These are phyloP conservation scores for Voacanga thouarsii DNA, from an alignment of 257 asterid species.

Conservation along the genomic window DNA sequence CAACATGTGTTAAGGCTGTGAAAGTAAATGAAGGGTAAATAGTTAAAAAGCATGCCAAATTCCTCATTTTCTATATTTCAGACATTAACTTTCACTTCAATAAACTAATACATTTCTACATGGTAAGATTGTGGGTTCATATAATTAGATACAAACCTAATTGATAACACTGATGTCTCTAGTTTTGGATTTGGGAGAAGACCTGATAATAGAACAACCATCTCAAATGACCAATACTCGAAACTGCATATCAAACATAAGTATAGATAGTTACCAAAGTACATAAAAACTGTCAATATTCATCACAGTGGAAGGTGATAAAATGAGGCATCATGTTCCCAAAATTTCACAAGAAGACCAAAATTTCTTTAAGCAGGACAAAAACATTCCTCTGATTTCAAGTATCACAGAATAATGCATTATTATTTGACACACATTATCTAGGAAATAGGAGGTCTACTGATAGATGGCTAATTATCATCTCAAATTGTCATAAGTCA, in stretches of 20 bases:
- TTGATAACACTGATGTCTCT: conserved; percentile 68
- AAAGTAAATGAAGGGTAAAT: conserved; percentile 6
- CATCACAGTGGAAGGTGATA: neutral
- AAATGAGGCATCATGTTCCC: neutral
- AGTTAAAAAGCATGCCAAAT: neutral
- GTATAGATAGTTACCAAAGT: conserved; percentile 1
- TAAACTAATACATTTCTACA: neutral
- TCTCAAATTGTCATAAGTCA: too few relatives aligned
- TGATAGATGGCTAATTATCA: too few relatives aligned
- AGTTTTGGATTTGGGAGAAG: conserved; percentile 68
- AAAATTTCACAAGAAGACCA: neutral
- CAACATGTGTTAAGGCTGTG: conserved; percentile 71
- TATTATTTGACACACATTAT: too few relatives aligned
- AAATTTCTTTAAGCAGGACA: neutral
- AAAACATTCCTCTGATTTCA: neutral
- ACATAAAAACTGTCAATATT: neutral
- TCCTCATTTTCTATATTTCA: neutral
- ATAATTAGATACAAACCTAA: conserved; percentile 41
- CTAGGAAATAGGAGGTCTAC: too few relatives aligned
- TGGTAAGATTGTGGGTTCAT: neutral
- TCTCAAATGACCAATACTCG: conserved; percentile 73
- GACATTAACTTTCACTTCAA: neutral
- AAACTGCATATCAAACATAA: conserved; percentile 34
- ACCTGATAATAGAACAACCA: conserved; percentile 69
- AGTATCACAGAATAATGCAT: neutral